Conservation (phyloP, 768 basidiomycete species). For the Tylopilus plumbeoviolaceoides region DNA sequence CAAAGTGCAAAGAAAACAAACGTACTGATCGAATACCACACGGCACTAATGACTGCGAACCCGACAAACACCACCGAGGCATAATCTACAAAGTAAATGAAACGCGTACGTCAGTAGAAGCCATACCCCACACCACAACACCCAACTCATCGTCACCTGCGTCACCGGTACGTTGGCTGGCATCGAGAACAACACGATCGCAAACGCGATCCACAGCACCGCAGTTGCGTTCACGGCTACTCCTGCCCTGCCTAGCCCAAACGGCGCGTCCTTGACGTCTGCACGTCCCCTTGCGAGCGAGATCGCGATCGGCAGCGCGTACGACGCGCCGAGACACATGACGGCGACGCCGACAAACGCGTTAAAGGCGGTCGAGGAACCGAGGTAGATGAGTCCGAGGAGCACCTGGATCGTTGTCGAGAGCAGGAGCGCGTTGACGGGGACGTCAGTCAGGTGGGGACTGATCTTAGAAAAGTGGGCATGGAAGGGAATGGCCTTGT, state of each 20-base stretch:
- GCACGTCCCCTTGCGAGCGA: constrained; percentile 42
- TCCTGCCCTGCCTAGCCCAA: constrained; percentile 44
- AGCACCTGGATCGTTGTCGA: constrained; percentile 55
- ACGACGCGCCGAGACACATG: constrained; percentile 62
- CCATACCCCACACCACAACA: not conserved
- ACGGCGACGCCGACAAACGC: constrained; percentile 66
- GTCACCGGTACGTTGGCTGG: constrained; percentile 58
- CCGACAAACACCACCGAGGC: constrained; percentile 65
- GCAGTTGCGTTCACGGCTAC: constrained; percentile 45
- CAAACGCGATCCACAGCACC: constrained; percentile 56
- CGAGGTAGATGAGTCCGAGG: constrained; percentile 61
- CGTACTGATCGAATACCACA: constrained; percentile 59
- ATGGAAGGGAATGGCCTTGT: constrained; percentile 59
- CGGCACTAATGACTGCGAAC: constrained; percentile 51
- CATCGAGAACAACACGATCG: constrained; percentile 67
- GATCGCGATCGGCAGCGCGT: constrained; percentile 58
- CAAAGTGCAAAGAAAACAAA: constrained; percentile 4
- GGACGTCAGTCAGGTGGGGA: constrained; percentile 41
- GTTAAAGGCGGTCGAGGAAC: constrained; percentile 59
- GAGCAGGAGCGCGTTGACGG: constrained; percentile 57
- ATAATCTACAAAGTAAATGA: constrained; percentile 42
- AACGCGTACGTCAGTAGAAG: no score
- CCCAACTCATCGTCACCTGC: constrained; percentile 42
- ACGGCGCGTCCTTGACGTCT: constrained; percentile 48
- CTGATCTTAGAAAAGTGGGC: constrained; percentile 45